Evolutionary conservation across 2,329 filamentous ascomycete genomes (phyloP).

Genomic region (Xylariales sp.): DNA sequence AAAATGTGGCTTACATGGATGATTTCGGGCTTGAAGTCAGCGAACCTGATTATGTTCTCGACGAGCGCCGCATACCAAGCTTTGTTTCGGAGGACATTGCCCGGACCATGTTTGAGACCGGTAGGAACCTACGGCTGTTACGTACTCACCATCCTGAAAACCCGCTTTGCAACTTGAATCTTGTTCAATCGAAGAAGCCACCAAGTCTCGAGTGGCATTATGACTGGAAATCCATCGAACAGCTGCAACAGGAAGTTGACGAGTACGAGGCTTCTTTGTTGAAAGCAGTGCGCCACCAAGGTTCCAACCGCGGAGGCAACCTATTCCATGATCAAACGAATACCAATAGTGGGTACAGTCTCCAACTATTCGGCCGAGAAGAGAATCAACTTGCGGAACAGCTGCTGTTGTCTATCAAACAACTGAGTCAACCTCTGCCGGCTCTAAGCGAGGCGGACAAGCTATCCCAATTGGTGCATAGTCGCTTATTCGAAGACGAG

Average conservation of each 20-base stretch:
- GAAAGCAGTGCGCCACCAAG: conserved; percentile 22
- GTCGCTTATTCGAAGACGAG: conserved; percentile 30
- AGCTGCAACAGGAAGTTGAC: conserved; percentile 56
- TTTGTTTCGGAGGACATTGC: conserved; percentile 70
- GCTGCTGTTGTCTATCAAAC: conserved; percentile 46
- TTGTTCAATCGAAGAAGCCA: conserved; percentile 41
- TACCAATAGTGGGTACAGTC: conserved; percentile 15
- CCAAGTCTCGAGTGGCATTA: conserved; percentile 65
- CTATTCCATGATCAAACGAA: not conserved
- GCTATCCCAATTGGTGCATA: conserved; percentile 36
- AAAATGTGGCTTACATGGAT: conserved; percentile 49
- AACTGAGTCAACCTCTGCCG: conserved; percentile 33
- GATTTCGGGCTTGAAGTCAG: conserved; percentile 54
- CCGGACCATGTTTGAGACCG: conserved; percentile 71
- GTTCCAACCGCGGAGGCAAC: not conserved
- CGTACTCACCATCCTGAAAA: conserved; percentile 67
- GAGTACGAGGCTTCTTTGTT: conserved; percentile 44
- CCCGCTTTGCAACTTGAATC: conserved; percentile 53
- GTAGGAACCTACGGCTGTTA: conserved; percentile 69
- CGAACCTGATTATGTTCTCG: conserved; percentile 58
- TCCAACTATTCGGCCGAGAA: conserved; percentile 46
- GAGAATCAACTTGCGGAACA: conserved; percentile 41
- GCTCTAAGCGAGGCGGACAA: conserved; percentile 24
- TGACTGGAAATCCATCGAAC: conserved; percentile 64
- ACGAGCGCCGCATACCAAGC: conserved; percentile 60